These are phyloP conservation scores for Aspergillus phoenicis DNA, from an alignment of 2,329 filamentous ascomycete genomes.

Conservation along the genomic window DNA sequence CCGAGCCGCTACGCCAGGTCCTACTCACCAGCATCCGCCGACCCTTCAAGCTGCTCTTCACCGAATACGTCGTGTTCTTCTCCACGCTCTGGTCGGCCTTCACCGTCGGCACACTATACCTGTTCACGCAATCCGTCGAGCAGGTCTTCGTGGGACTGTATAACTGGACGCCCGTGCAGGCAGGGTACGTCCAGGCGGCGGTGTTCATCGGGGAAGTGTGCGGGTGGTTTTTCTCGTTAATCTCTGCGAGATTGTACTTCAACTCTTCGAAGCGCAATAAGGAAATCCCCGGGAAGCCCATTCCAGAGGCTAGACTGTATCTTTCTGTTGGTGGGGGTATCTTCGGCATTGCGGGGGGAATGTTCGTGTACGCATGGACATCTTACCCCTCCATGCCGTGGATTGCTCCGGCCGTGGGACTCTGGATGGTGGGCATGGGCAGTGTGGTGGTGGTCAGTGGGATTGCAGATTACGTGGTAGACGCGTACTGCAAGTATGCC, in stretches of 20 bases:
- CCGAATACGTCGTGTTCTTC: conserved; percentile 47
- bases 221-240: conserved; percentile 38
- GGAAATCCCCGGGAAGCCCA: conserved; percentile 42
- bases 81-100: conserved; percentile 50
- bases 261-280: conserved; percentile 39
- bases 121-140: conserved; percentile 48
- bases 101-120: conserved; percentile 47
- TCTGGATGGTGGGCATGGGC: conserved; percentile 44
- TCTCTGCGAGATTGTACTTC: conserved; percentile 28
- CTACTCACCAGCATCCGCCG: conserved; percentile 42
- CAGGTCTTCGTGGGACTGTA: conserved; percentile 44
- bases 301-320: conserved; percentile 50
- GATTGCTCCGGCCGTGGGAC: conserved; percentile 38
- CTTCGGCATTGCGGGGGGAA: conserved; percentile 39
- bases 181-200: conserved; percentile 45
- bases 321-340: conserved; percentile 40
- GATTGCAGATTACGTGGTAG: conserved; percentile 53
- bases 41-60: conserved; percentile 42
- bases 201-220: conserved; percentile 47
- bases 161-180: conserved; percentile 32
- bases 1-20: conserved; percentile 30
- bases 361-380: conserved; percentile 44
- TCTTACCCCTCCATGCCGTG: conserved; percentile 35
- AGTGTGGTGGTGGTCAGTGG: conserved; percentile 50
- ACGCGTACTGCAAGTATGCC: conserved; percentile 54